Conservation (phyloP, 768 basidiomycete species). For the Lyophyllum atratum region DNA sequence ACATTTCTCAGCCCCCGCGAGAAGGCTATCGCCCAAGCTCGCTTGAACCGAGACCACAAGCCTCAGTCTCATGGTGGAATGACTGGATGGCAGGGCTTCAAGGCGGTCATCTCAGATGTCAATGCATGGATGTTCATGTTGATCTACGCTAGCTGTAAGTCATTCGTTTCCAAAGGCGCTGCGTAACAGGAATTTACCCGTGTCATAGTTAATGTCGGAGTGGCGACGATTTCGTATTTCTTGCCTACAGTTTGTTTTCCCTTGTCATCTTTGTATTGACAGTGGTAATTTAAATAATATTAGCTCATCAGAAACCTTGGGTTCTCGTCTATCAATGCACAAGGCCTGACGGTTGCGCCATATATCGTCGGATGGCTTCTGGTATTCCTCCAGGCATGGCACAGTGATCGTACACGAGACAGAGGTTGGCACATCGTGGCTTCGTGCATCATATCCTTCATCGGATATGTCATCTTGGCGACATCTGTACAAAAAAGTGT, state of each 20-base stretch:
- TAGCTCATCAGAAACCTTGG: conserved; percentile 58
- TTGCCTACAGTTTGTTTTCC: conserved; percentile 45
- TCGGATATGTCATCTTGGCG: conserved; percentile 55
- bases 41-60: conserved; percentile 54
- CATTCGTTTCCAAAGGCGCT: neutral
- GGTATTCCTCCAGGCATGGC: conserved; percentile 54
- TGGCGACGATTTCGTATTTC: conserved; percentile 59
- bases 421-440: conserved; percentile 59
- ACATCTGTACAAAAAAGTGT: conserved; percentile 46
- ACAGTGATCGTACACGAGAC: conserved; percentile 55
- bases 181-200: neutral
- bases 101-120: conserved; percentile 46
- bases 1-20: conserved; percentile 53
- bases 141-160: conserved; percentile 53
- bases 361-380: conserved; percentile 59
- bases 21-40: conserved; percentile 57
- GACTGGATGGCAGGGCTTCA: conserved; percentile 57
- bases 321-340: conserved; percentile 56
- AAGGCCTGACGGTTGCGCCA: conserved; percentile 60
- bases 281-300: neutral
- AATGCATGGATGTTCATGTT: conserved; percentile 57
- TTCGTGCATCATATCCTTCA: conserved; percentile 41
- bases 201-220: conserved; percentile 53
- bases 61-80: conserved; percentile 61
- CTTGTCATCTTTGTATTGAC: neutral